These are phyloP conservation scores for Ophiostoma himal-ulmi DNA, from an alignment of 2,329 filamentous ascomycete genomes.

Conservation along the genomic window DNA sequence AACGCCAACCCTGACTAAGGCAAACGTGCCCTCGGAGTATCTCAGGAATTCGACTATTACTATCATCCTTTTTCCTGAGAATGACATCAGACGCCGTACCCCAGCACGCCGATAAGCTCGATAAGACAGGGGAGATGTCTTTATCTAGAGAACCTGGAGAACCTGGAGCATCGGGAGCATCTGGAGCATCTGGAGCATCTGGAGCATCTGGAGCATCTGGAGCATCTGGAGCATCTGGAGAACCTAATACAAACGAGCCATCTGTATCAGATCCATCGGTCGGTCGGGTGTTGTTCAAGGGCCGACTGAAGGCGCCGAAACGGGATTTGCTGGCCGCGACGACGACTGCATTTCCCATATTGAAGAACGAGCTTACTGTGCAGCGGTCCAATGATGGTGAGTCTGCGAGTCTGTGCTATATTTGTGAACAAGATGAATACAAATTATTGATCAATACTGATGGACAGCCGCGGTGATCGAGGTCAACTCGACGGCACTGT, in stretches of 20 bases:
- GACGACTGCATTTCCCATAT: constrained; percentile 9
- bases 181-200: neutral
- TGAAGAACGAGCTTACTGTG: constrained; percentile 20
- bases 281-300: constrained; percentile 21
- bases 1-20: constrained; percentile 8
- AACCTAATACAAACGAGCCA: neutral
- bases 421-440: neutral
- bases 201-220: neutral
- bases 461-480: constrained; percentile 14
- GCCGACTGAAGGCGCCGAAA: constrained; percentile 22
- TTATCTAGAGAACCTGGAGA: neutral
- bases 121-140: neutral
- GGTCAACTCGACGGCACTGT: constrained; percentile 22
- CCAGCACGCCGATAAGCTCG: neutral
- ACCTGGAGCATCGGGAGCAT: neutral
- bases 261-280: neutral
- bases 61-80: neutral
- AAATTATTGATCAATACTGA: neutral
- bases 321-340: constrained; percentile 15
- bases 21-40: neutral
- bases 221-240: neutral
- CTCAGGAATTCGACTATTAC: neutral
- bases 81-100: constrained; percentile 13
- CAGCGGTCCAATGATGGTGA: constrained; percentile 4
- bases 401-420: neutral